Evolutionary conservation across 2,329 filamentous ascomycete genomes (phyloP), one percentile per base, ranked within the genome.

Genomic region (Fusarium udum): DNA sequence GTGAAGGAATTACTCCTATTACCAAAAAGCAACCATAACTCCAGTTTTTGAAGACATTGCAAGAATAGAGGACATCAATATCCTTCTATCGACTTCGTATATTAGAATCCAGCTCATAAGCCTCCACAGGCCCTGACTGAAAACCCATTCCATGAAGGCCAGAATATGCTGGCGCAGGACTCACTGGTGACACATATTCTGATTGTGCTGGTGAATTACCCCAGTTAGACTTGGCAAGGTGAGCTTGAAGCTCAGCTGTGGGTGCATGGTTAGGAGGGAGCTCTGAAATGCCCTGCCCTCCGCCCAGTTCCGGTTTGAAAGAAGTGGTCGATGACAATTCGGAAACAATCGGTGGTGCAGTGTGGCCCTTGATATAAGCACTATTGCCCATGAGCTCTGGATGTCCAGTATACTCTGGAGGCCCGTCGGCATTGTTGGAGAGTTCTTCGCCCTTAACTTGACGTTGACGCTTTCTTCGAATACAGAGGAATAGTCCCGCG

Each of bases 71-170:
- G n/a, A 36, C 12, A 36, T 14, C 13, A 18, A 51, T 55, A 10
- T 55, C 24, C 34, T 28, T 39, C 34, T 58, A 51, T 46, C 65
- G 55, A 64, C 24, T 64, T 6, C 66, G 60, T 5, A 74, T 53
- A 42, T 75, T 75, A 11, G 76, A 74, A 56, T 78, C 78, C 59
- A 81, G 52, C 56, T 84, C 80, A 52, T 81, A 81, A 14, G 75
- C 69, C 28, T 81, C 77, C 36, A 82, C 78, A 4, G 82, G 82
- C 7, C 83, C 83, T 3, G 82, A 77, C 53, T 83, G 80, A 78
- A 80, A 84, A 7, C 78, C 75, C 52, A 77, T 67, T 2, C 62
- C 70, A 5, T 74, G 70, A 26, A 70, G 64, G n/a, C 73, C 51
- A 7, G 64, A 45, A 24, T 78, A 69, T 12, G 68, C 34, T 40